Evolutionary conservation across 2,329 filamentous ascomycete genomes (phyloP).

Genomic region (Aspergillus calidoustus): DNA sequence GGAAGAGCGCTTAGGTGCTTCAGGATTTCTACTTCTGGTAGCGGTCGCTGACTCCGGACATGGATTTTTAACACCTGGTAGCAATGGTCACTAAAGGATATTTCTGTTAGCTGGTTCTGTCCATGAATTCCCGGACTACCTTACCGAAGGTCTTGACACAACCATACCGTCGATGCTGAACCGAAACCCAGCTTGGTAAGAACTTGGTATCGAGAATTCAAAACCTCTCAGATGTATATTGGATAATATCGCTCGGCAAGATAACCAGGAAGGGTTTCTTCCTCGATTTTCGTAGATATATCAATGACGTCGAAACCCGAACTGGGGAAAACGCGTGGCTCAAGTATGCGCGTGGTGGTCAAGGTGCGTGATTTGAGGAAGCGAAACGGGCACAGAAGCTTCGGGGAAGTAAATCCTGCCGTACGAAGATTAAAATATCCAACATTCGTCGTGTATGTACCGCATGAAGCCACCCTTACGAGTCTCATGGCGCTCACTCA

Average conservation of each 20-base stretch:
- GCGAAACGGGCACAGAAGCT: no score
- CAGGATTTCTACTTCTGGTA: slow-evolving; percentile 31
- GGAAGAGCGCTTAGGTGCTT: slow-evolving; percentile 29
- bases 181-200: slow-evolving; percentile 31
- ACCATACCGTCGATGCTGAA: slow-evolving; percentile 30
- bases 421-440: no score
- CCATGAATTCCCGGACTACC: not conserved
- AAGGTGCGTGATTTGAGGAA: no score
- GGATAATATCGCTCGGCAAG: slow-evolving; percentile 21
- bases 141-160: slow-evolving; percentile 26
- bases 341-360: no score
- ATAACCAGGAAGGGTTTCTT: slow-evolving; percentile 22
- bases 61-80: slow-evolving; percentile 25
- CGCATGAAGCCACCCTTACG: no score
- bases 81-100: slow-evolving; percentile 17
- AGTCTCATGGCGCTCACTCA: no score
- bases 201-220: slow-evolving; percentile 25
- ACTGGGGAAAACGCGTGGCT: no score
- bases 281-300: slow-evolving; percentile 6
- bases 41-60: slow-evolving; percentile 16
- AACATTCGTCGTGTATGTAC: no score
- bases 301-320: no score
- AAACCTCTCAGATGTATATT: slow-evolving; percentile 20
- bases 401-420: no score
- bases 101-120: not conserved